Conservation (phyloP, 2,329 filamentous ascomycete species). For the Verticillium zaregamsianum region DNA sequence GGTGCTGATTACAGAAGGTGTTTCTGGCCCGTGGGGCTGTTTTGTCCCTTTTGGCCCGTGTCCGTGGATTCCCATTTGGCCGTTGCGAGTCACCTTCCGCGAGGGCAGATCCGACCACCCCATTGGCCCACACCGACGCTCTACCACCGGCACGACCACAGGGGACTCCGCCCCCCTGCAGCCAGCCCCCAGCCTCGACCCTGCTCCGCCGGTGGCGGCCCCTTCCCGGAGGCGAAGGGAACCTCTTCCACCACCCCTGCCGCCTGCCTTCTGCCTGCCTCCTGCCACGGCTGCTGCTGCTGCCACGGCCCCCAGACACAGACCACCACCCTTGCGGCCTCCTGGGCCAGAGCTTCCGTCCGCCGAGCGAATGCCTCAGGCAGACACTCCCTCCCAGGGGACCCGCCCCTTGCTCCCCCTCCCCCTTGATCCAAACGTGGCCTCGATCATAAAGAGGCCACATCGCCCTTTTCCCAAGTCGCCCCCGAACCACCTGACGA, state of each 20-base stretch:
- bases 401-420: constrained; percentile 11
- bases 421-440: constrained; percentile 7
- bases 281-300: not conserved
- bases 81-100: not conserved
- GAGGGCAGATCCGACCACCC: not conserved
- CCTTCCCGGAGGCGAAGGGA: not conserved
- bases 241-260: not conserved
- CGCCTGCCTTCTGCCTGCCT: not conserved
- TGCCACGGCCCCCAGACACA: not conserved
- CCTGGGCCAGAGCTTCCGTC: not conserved
- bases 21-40: not conserved
- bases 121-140: not conserved
- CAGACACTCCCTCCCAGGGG: constrained; percentile 17
- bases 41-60: not conserved
- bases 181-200: not conserved
- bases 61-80: not conserved
- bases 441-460: constrained; percentile 16
- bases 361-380: constrained; percentile 22
- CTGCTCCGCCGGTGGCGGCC: not conserved
- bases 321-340: not conserved
- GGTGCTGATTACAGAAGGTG: not conserved
- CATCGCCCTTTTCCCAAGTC: constrained; percentile 8
- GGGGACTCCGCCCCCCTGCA: not conserved
- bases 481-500: not conserved
- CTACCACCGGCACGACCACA: not conserved